A percentile compares a stretch with the other conserved stretches of the same genome.
Conservation (phyloP, 257 asterid species). For the Fraxinus quadrangulata region DNA sequence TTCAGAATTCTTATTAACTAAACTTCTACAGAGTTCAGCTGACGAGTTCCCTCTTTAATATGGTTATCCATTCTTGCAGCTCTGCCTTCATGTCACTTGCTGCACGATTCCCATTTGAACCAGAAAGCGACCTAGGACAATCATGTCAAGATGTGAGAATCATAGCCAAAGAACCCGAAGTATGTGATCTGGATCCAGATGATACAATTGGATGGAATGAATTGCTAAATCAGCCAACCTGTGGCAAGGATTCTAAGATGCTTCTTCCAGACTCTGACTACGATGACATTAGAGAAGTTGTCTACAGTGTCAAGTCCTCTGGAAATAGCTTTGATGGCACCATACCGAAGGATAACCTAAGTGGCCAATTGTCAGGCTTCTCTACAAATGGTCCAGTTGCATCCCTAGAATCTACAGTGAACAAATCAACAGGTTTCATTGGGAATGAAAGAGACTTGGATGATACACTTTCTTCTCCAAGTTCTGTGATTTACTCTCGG, state of each 20-base stretch:
- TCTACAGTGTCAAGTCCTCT: constrained; percentile 18
- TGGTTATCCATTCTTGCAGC: constrained; percentile 34
- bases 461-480: constrained; percentile 41
- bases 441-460: constrained; percentile 32
- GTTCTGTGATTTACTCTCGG: constrained; percentile 40
- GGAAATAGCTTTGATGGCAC: constrained; percentile 28
- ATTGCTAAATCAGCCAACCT: constrained; percentile 24
- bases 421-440: constrained; percentile 16
- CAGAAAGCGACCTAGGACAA: constrained; percentile 19
- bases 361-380: constrained; percentile 21
- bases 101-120: constrained; percentile 47
- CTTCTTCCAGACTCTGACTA: constrained; percentile 22
- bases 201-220: constrained; percentile 40
- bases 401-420: constrained; percentile 22
- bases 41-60: constrained; percentile 6
- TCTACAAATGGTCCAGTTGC: constrained; percentile 32
- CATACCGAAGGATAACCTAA: constrained; percentile 23
- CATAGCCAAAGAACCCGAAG: constrained; percentile 30
- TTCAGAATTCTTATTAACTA: not conserved
- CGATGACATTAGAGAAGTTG: constrained; percentile 22
- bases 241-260: constrained; percentile 24
- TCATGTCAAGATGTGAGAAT: constrained; percentile 28
- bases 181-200: constrained; percentile 30
- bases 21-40: not conserved
- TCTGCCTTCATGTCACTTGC: constrained; percentile 60